Evolutionary conservation across 495 filamentous ascomycete species (phyloP), one percentile per base, ranked within the genome.

Genomic region (Massariosphaeria phaeospora): DNA sequence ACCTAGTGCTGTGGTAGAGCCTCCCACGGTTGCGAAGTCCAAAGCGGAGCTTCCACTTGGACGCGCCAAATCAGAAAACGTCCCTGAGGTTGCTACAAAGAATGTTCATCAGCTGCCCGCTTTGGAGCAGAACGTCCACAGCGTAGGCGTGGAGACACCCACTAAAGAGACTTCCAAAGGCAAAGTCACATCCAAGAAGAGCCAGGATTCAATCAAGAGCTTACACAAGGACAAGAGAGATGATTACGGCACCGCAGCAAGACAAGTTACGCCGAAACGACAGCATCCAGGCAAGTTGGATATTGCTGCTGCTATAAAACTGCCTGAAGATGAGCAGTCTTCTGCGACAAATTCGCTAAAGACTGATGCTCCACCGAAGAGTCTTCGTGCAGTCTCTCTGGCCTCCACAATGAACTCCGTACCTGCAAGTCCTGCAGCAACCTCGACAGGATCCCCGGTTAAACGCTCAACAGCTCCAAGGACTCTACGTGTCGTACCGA

Each of bases 401-500:
- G 35, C 56, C 13, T 59, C 63, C 29, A 33, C 38, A 11, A n/a
- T n/a, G n/a, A 39, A 27, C 26, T 70, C 80, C 13, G 66, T 76
- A 17, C 79, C 80, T 18, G 23, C 67, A 13, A 73, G 71, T 30
- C 77, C 81, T 15, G 72, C 73, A 9, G 71, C 75, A 21, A 72
- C 74, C 7, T 48, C 67, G 4, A 77, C 74, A 10, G 77, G 75
- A 41, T 77, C 79, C 1, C 72, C 79, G 21, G 67, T 67, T 2
- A 64, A 69, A 39, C 69, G 65, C 25, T 63, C 71, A 18, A 74
- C 69, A 27, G 61, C 33, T 4, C 66, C 77, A 48, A 68, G 77
- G 30, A 78, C 86, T 1, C 72, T 93, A 10, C 77, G 88, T 21
- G 77, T 93, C 1, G 77, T 88, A 3, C 76, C 85, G 7, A 86